Evolutionary conservation across 345 rosid species (phyloP).

Genomic region (Boechera stricta): DNA sequence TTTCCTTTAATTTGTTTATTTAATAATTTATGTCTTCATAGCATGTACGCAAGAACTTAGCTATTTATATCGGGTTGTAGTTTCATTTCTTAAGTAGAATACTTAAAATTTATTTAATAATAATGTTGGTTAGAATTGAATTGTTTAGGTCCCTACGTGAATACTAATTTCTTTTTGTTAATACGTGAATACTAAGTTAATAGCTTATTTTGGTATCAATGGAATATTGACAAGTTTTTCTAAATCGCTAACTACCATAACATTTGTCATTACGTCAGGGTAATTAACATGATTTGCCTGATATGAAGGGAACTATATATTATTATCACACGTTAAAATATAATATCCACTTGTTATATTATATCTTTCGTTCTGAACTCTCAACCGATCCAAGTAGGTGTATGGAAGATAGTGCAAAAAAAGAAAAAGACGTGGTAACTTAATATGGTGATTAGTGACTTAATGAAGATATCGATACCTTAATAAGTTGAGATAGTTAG

Average conservation of each 20-base stretch:
- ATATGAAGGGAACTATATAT: not conserved
- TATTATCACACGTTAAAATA: not conserved
- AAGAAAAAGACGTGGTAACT: slow-evolving; percentile 11
- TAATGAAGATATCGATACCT: slow-evolving; percentile 13
- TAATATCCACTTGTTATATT: not conserved
- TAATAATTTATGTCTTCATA: slow-evolving; percentile 12
- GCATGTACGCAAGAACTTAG: slow-evolving; percentile 24
- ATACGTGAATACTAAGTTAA: slow-evolving; percentile 14
- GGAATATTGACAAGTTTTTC: slow-evolving; percentile 29
- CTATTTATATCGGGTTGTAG: slow-evolving; percentile 28
- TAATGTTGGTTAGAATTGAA: not conserved
- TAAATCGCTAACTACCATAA: not conserved
- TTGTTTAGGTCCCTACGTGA: slow-evolving; percentile 5
- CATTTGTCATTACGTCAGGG: slow-evolving; percentile 21
- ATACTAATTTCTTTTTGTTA: not conserved
- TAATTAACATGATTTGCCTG: slow-evolving; percentile 13
- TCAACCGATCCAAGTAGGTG: slow-evolving; percentile 23
- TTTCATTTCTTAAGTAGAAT: not conserved
- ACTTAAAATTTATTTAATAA: not conserved
- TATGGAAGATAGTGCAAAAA: not conserved
- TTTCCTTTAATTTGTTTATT: not conserved
- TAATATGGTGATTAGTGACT: not conserved
- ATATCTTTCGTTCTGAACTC: not conserved
- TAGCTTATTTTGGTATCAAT: slow-evolving; percentile 27
- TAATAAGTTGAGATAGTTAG: not conserved